phyloP scores from a whole-genome alignment of 1,139 yeast genomes.

The Ogataea hybrid region DNA sequence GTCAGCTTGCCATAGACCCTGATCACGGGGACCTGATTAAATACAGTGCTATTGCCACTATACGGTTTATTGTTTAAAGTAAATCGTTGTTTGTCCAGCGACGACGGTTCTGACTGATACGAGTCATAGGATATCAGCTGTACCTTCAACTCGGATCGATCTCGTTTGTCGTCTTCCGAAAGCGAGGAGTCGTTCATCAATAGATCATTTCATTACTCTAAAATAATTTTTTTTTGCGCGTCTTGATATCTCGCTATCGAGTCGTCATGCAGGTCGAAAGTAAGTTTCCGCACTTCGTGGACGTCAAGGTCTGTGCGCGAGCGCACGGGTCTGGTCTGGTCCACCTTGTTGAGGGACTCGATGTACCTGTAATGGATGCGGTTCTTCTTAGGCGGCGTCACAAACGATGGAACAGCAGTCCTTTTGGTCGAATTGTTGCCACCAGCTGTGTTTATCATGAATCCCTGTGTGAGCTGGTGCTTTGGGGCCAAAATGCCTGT shows the following conservation, averaged over 20 bases:
- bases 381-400: conserved; percentile 24
- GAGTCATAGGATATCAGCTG: conserved; percentile 63
- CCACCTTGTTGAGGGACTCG: conserved; percentile 6
- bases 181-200: conserved; percentile 14
- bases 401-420: conserved; percentile 21
- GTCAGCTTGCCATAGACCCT: conserved; percentile 70
- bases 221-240: conserved; percentile 7
- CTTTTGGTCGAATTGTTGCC: conserved; percentile 1
- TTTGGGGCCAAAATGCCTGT: conserved; percentile 20
- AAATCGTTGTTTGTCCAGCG: conserved; percentile 38
- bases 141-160: conserved; percentile 29
- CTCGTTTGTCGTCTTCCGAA: conserved; percentile 9
- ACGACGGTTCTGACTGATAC: conserved; percentile 51
- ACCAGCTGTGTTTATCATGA: conserved; percentile 13
- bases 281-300: conserved; percentile 1
- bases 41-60: conserved; percentile 21
- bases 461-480: conserved; percentile 18
- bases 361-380: conserved; percentile 17
- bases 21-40: conserved; percentile 64
- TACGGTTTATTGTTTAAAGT: conserved; percentile 25
- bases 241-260: conserved; percentile 1
- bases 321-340: neutral
- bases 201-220: neutral
- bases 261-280: conserved; percentile 6
- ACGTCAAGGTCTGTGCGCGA: conserved; percentile 13